phyloP scores from a whole-genome alignment of 371 early-diverging fungal genomes.

The Saksenaea vasiformis region DNA sequence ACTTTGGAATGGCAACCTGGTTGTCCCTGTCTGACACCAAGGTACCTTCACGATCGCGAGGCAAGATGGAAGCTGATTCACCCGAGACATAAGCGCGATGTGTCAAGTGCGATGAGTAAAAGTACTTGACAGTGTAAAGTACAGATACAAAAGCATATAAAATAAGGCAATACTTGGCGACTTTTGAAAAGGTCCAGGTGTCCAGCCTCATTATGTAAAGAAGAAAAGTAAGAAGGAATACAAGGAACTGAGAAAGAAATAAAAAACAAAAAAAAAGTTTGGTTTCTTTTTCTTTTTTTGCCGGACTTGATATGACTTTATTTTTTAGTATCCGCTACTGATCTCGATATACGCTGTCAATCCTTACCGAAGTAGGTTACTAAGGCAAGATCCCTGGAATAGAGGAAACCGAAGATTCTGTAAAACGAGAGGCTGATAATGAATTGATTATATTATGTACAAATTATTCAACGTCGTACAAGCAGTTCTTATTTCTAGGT shows the following conservation, averaged over 20 bases:
- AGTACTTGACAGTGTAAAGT: conserved; percentile 20
- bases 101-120: conserved; percentile 14
- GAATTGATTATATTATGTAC: conserved; percentile 1
- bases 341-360: background rate
- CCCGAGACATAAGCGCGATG: conserved; percentile 4
- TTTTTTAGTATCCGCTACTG: background rate
- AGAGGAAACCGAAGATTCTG: conserved; percentile 5
- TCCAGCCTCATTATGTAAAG: conserved; percentile 12
- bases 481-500: background rate
- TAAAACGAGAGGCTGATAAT: conserved; percentile 2
- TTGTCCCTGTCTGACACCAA: conserved; percentile 3
- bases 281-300: conserved; percentile 4
- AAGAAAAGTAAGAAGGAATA: conserved; percentile 8
- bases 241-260: background rate
- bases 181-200: conserved; percentile 13
- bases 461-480: background rate
- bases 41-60: conserved; percentile 3
- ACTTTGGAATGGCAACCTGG: background rate
- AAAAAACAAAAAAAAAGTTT: conserved; percentile 8
- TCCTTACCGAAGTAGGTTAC: conserved; percentile 1
- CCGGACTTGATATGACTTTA: conserved; percentile 4
- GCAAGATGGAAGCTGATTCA: background rate
- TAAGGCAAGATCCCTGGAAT: conserved; percentile 5
- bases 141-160: conserved; percentile 24
- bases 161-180: conserved; percentile 15